These are phyloP conservation scores for Discostella stelligeroides DNA, from an alignment of 108 stramenopile genomes.

Conservation along the genomic window DNA sequence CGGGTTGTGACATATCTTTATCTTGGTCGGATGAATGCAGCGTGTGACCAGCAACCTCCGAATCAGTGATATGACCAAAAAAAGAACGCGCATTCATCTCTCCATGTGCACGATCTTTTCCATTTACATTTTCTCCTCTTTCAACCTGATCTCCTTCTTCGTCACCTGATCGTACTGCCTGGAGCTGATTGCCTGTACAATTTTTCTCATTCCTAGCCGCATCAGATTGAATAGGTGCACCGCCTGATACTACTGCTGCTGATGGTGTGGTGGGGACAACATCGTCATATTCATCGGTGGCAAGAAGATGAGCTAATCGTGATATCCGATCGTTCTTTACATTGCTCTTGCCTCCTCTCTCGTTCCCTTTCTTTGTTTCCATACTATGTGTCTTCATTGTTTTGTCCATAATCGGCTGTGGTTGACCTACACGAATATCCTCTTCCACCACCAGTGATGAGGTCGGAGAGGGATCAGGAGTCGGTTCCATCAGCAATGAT, in stretches of 20 bases:
- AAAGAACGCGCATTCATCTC: slow-evolving; percentile 7
- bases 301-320: no score
- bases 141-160: background rate
- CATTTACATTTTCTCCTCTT: no score
- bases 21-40: background rate
- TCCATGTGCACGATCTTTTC: no score
- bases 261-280: no score
- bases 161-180: background rate
- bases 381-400: background rate
- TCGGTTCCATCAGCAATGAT: slow-evolving; percentile 17
- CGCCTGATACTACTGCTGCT: no score
- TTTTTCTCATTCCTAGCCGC: background rate
- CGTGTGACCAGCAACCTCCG: no score
- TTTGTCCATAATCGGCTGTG: background rate
- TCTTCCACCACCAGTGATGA: slow-evolving; percentile 13
- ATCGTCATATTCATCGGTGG: slow-evolving; percentile 5
- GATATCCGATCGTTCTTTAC: no score
- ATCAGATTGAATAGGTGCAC: background rate
- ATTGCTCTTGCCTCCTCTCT: no score
- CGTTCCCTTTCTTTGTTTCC: background rate
- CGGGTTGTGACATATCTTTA: no score
- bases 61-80: slow-evolving; percentile 2
- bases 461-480: slow-evolving; percentile 13
- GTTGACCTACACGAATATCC: background rate
- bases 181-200: background rate